phyloP scores from a whole-genome alignment of 2,329 filamentous ascomycete genomes.

The Madurella mycetomatis region DNA sequence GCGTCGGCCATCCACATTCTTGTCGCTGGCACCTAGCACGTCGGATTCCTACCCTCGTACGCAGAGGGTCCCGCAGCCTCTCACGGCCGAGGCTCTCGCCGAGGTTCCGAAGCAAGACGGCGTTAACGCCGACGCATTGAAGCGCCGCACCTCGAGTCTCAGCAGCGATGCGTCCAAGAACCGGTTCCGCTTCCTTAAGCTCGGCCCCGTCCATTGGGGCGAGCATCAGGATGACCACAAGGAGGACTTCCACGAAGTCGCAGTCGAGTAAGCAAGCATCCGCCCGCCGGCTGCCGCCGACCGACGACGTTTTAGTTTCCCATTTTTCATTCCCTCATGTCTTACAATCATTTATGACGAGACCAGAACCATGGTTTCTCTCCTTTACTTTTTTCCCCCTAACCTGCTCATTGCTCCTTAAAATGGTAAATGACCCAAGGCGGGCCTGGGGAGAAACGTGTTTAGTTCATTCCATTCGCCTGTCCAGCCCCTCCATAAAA shows the following conservation, averaged over 20 bases:
- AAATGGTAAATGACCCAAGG: too few relatives aligned
- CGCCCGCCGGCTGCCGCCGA: background rate
- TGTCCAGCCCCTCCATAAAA: background rate
- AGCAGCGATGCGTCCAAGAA: constrained; percentile 42
- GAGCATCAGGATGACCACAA: constrained; percentile 55
- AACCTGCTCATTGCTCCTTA: too few relatives aligned
- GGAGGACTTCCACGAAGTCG: constrained; percentile 51
- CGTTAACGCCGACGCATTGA: constrained; percentile 13
- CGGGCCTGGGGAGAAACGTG: too few relatives aligned
- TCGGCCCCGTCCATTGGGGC: constrained; percentile 61
- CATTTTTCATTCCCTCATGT: background rate
- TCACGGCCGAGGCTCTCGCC: constrained; percentile 30
- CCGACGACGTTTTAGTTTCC: background rate
- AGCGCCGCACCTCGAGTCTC: constrained; percentile 52
- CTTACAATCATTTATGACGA: background rate
- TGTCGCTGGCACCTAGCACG: constrained; percentile 55
- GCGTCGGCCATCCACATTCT: constrained; percentile 42
- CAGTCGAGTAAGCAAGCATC: constrained; percentile 34
- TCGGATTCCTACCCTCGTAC: constrained; percentile 52
- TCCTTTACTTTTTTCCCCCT: background rate
- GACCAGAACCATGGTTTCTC: background rate
- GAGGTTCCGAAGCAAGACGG: constrained; percentile 18
- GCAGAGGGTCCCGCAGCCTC: constrained; percentile 29
- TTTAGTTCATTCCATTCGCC: background rate
- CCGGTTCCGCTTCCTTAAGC: constrained; percentile 53